phyloP scores from a whole-genome alignment of 2,329 filamentous ascomycete species.

The Paecilomyces niveus region DNA sequence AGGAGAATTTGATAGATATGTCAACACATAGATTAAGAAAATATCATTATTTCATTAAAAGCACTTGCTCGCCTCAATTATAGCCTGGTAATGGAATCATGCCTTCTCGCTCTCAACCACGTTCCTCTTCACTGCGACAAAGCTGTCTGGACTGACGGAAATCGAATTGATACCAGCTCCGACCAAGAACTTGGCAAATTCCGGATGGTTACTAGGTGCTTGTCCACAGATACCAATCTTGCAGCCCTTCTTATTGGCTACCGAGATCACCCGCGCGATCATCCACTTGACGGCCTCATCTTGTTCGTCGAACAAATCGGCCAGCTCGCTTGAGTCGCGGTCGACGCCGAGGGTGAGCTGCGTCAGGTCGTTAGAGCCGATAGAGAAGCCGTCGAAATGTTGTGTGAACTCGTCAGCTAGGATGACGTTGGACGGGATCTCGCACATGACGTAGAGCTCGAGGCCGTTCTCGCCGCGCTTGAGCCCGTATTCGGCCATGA shows the following conservation, averaged over 20 bases:
- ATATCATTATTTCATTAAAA: background rate
- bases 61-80: background rate
- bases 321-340: conserved; percentile 30
- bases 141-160: conserved; percentile 35
- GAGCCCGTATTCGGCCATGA: conserved; percentile 35
- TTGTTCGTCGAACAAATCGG: conserved; percentile 33
- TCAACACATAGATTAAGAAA: background rate
- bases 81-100: background rate
- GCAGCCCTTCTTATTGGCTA: conserved; percentile 20
- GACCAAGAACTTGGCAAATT: conserved; percentile 30
- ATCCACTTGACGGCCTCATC: conserved; percentile 36
- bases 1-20: background rate
- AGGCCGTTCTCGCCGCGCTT: conserved; percentile 28
- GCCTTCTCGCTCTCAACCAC: conserved; percentile 1
- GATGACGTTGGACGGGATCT: conserved; percentile 37
- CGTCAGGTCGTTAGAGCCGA: conserved; percentile 36
- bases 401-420: conserved; percentile 27
- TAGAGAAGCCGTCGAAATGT: conserved; percentile 37
- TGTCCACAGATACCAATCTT: conserved; percentile 36
- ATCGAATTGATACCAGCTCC: conserved; percentile 31
- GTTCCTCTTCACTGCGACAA: conserved; percentile 25
- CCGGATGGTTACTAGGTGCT: conserved; percentile 34
- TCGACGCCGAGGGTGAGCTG: conserved; percentile 35
- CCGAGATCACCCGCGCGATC: conserved; percentile 26
- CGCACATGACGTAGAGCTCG: conserved; percentile 36